Base-by-base conservation (phyloP, 2,329 filamentous ascomycete genomes). In the Fusarium sarcochroum region DNA sequence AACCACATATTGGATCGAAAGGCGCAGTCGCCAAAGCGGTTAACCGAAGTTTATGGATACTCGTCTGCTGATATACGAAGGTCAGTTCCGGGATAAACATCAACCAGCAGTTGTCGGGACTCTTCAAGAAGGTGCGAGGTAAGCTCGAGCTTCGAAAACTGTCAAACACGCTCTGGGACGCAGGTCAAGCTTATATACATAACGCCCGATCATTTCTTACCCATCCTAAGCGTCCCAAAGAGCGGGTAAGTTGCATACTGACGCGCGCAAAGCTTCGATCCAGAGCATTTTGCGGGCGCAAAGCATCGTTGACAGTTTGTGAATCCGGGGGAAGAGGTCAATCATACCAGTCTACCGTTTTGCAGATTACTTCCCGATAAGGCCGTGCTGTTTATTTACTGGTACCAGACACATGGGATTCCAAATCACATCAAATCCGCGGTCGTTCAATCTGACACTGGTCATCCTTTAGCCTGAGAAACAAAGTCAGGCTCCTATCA, bases 261-360 rank as follows among this genome's bases (percentile, higher is more conserved):
- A 76, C 75, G 75, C 75, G 75, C 73, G 75, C 75, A 76, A 68
- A 66, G 56, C 61, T 58, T 44, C 60, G 44, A 63, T 50, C 30
- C 56, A 75, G 68, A 63, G 71, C 69, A 73, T 68, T 30, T 30
- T 76, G 75, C 75, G 75, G 75, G 74, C 75, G 75, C 68, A 74
- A 66, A 53, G 9, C 53, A 60, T 52, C 58, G 38, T 64, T 53
- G 45, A 60, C 58, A 67, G 56, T 56, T 60, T 50, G 25, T 34
- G 45, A 70, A 52, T 68, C 63, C 18, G 66, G 66, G 63, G 66
- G 56, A 55, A 40, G 21, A 37, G 30, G 63, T 38, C 48, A 61
- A 38, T 63, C 57, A 41, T 41, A 20, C n/a, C 58, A 30, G 42
- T 20, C 13, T 25, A 18, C 7, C n/a, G 18, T 18, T 34, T 51